These are phyloP conservation scores for Lachnellula subtilissima DNA, from an alignment of 2,329 filamentous ascomycete genomes.

Conservation along the genomic window DNA sequence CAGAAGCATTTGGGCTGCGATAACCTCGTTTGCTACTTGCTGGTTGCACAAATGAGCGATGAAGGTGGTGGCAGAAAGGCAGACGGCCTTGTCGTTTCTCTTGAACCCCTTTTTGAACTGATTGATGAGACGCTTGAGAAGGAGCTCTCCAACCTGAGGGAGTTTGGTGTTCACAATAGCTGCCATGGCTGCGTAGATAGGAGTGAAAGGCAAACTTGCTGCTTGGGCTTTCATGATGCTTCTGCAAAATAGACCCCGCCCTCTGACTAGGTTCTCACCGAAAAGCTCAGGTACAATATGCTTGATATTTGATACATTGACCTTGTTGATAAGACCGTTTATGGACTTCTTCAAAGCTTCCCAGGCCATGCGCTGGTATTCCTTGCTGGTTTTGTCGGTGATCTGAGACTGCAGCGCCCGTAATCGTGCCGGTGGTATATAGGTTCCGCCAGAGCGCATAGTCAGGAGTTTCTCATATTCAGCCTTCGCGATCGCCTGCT, in stretches of 20 bases:
- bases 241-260: constrained; percentile 86
- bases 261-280: constrained; percentile 86
- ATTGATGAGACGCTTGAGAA: constrained; percentile 78
- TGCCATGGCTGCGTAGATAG: constrained; percentile 92
- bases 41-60: constrained; percentile 94
- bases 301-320: constrained; percentile 98
- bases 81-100: constrained; percentile 95
- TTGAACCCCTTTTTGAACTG: constrained; percentile 96
- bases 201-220: constrained; percentile 89
- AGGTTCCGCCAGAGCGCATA: constrained; percentile 92
- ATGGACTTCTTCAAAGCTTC: constrained; percentile 98
- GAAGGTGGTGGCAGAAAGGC: constrained; percentile 87
- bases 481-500: constrained; percentile 81
- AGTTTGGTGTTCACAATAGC: constrained; percentile 98
- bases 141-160: constrained; percentile 86
- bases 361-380: constrained; percentile 99
- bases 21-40: constrained; percentile 89
- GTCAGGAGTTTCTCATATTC: constrained; percentile 90
- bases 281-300: constrained; percentile 95
- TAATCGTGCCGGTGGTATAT: constrained; percentile 88
- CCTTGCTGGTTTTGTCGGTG: constrained; percentile 91
- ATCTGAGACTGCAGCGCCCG: constrained; percentile 93
- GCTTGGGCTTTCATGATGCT: constrained; percentile 99
- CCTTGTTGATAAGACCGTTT: constrained; percentile 98
- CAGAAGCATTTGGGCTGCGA: constrained; percentile 87